These are phyloP conservation scores for Exophiala viscosa DNA, from an alignment of 2,329 filamentous ascomycete genomes.

Conservation along the genomic window DNA sequence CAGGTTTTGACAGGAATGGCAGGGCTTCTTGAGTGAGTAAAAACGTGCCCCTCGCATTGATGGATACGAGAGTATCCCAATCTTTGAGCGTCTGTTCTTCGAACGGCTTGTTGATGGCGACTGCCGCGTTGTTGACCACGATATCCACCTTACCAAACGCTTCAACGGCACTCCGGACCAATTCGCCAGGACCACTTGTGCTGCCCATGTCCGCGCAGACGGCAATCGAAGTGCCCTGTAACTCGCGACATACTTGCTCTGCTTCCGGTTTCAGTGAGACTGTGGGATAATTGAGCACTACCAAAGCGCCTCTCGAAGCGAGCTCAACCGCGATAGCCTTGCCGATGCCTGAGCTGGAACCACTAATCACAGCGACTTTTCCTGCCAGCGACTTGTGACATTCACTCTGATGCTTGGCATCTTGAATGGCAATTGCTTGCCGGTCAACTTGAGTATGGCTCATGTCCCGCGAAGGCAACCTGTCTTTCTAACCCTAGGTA, in stretches of 20 bases:
- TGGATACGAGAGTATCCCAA: constrained; percentile 44
- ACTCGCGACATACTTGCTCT: constrained; percentile 26
- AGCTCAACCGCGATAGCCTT: constrained; percentile 47
- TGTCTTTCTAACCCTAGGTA: too few species aligned
- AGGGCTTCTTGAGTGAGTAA: constrained; percentile 36
- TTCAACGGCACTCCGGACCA: constrained; percentile 37
- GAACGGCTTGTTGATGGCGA: constrained; percentile 23
- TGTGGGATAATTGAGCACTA: constrained; percentile 39
- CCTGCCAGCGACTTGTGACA: neutral
- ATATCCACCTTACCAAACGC: constrained; percentile 41
- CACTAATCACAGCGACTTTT: constrained; percentile 49
- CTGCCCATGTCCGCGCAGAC: constrained; percentile 45
- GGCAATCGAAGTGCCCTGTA: constrained; percentile 35
- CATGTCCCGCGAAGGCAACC: too few species aligned
- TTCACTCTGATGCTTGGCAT: too few species aligned
- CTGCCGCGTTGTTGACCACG: constrained; percentile 41
- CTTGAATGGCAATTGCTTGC: too few species aligned
- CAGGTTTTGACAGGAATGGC: constrained; percentile 7
- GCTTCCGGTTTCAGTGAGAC: neutral
- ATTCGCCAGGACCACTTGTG: constrained; percentile 34
- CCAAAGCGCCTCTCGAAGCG: constrained; percentile 41
- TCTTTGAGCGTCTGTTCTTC: constrained; percentile 38
- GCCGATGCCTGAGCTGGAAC: constrained; percentile 50
- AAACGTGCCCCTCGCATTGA: constrained; percentile 47
- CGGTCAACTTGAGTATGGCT: too few species aligned